Conservation (phyloP, 2,329 filamentous ascomycete species). For the Anisogramma anomala region DNA sequence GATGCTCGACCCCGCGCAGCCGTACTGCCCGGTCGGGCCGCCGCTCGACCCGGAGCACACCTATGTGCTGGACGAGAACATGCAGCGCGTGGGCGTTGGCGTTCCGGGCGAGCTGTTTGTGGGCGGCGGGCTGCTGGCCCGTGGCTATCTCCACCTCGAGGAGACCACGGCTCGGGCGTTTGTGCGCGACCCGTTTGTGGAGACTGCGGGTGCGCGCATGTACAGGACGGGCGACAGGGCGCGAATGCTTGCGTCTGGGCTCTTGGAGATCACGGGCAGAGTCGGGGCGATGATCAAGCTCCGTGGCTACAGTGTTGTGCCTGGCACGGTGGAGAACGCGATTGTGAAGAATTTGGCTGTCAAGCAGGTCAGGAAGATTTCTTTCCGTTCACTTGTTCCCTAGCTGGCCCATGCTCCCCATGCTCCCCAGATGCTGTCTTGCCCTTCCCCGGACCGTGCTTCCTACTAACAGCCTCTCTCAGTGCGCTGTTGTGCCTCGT, state of each 20-base stretch:
- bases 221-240: conserved; percentile 66
- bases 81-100: conserved; percentile 50
- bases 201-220: conserved; percentile 51
- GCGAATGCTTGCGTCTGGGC: conserved; percentile 52
- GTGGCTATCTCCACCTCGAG: conserved; percentile 69
- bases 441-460: neutral
- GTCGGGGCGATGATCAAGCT: conserved; percentile 74
- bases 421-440: too few species aligned
- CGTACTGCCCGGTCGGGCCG: conserved; percentile 63
- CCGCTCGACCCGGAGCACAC: conserved; percentile 56
- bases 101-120: conserved; percentile 62
- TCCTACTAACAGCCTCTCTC: conserved; percentile 16
- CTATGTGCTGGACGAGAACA: conserved; percentile 61
- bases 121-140: conserved; percentile 60
- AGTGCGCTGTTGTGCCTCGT: conserved; percentile 61
- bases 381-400: neutral
- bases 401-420: too few species aligned
- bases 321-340: conserved; percentile 62
- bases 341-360: conserved; percentile 61
- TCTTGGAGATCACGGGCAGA: conserved; percentile 64
- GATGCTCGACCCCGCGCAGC: conserved; percentile 49
- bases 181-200: conserved; percentile 51
- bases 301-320: conserved; percentile 66
- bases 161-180: conserved; percentile 68
- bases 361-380: conserved; percentile 21